Evolutionary conservation across 176 grass and related monocot species (phyloP), one percentile per base, ranked within the genome.

Genomic region (Ananas comosus): DNA sequence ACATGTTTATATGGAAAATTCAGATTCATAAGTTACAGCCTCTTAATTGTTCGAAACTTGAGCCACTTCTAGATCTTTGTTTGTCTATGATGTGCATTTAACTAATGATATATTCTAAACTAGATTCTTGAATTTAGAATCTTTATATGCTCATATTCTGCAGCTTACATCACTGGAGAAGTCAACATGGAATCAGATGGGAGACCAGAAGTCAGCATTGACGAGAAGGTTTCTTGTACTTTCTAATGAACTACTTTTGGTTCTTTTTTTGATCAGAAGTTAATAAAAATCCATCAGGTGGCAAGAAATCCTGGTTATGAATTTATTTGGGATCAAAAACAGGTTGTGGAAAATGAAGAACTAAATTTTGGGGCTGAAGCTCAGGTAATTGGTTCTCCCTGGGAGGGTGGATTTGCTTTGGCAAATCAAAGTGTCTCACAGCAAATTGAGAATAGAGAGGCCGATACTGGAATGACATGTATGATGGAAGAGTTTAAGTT

Each of bases 281-380:
- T 74, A 66, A 53, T 64, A 61, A 70, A 53, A 65, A 64, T 76
- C 73, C 70, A 74, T 53, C 48, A 68, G 71, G 54, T 71, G 22
- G 25, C 25, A 49, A 57, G 47, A 84, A 76, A 51, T 57, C 64
- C 65, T 82, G 19, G 83, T 79, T 82, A 76, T 76, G 23, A 69
- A 63, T 57, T 87, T 73, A 52, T 81, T 85, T 86, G 66, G 76
- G 70, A 69, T 85, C 73, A 82, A 64, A 81, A 85, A 75, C 86
- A 87, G 81, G 89, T 86, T 72, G 78, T 80, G 69, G 79, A 92
- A 28, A 78, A 92, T 81, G 83, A 85, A 87, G 86, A 84, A 51
- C 70, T 90, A 80, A 77, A 48, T 16, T 87, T 75, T 74, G 79
- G 71, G 52, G 81, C 75, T 87, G 79, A 79, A 63, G 71, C 28